A percentile compares a stretch with the other conserved stretches of the same genome.
Evolutionary conservation across 345 rosid species (phyloP).

Genomic region (Schrenkiella parvula): DNA sequence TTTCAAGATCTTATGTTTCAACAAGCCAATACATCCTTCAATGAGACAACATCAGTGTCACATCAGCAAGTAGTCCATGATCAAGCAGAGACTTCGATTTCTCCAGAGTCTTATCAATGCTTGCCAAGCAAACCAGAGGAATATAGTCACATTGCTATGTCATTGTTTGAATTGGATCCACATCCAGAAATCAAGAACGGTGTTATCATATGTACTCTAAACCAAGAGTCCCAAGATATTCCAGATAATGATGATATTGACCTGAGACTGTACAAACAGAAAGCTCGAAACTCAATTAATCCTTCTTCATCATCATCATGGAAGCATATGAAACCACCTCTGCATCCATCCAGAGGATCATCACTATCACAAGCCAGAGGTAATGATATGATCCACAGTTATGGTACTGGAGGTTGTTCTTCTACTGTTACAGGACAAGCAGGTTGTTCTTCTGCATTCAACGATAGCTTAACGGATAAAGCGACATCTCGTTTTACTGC

Average conservation of each 20-base stretch:
- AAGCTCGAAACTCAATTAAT: not conserved
- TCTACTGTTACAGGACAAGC: not conserved
- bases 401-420: not conserved
- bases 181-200: constrained; percentile 46
- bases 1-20: constrained; percentile 15
- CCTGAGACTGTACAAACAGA: not conserved
- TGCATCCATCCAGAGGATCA: not conserved
- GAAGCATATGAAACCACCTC: constrained; percentile 20
- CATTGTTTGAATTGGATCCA: constrained; percentile 6
- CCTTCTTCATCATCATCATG: not conserved
- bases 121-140: constrained; percentile 14
- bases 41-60: not conserved
- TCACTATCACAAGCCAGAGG: not conserved
- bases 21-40: not conserved
- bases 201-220: constrained; percentile 48
- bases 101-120: constrained; percentile 10
- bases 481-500: not conserved
- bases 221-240: constrained; percentile 53
- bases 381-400: not conserved
- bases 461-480: not conserved
- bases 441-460: constrained; percentile 11
- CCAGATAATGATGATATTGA: constrained; percentile 61
- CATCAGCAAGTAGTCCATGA: not conserved
- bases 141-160: not conserved
- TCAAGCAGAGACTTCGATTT: constrained; percentile 16